phyloP scores from a whole-genome alignment of 2,329 filamentous ascomycete genomes.

The Bisporella sp. region DNA sequence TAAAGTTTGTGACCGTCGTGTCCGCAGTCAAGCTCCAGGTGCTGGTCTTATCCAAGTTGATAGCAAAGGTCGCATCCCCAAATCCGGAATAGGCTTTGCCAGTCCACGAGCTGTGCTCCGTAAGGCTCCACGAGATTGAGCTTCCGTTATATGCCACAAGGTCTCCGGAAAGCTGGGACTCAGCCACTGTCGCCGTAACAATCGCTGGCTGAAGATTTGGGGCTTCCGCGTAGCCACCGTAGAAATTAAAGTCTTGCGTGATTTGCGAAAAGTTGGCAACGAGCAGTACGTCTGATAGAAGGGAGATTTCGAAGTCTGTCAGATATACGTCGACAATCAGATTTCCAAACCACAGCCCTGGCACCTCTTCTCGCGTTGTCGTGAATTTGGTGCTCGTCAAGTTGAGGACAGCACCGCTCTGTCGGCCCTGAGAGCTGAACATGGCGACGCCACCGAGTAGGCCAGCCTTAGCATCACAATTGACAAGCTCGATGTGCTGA shows the following conservation, averaged over 20 bases:
- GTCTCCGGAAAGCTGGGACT: conserved; percentile 24
- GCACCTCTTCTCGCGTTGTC: conserved; percentile 12
- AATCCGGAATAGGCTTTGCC: conserved; percentile 15
- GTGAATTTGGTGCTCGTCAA: conserved; percentile 21
- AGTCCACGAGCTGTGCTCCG: conserved; percentile 12
- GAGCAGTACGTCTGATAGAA: conserved; percentile 17
- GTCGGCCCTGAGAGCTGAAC: conserved; percentile 13
- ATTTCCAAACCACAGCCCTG: conserved; percentile 29
- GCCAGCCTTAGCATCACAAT: conserved; percentile 20
- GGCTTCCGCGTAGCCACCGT: conserved; percentile 25
- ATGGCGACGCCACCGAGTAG: conserved; percentile 24
- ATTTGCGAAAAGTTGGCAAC: conserved; percentile 24
- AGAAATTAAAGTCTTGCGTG: conserved; percentile 29
- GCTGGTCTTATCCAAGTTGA: conserved; percentile 10
- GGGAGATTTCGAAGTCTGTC: conserved; percentile 13
- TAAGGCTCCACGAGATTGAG: conserved; percentile 12
- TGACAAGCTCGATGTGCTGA: conserved; percentile 17
- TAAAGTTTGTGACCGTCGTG: conserved; percentile 13
- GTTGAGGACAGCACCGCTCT: conserved; percentile 15
- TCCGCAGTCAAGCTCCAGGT: conserved; percentile 16
- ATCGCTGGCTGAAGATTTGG: conserved; percentile 20
- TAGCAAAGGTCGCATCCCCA: conserved; percentile 8
- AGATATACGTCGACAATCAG: conserved; percentile 10
- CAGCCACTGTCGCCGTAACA: conserved; percentile 19
- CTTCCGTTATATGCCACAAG: conserved; percentile 28